Evolutionary conservation across 2,329 filamentous ascomycete genomes (phyloP), one percentile per base, ranked within the genome.

Genomic region (Thermoascus crustaceus): DNA sequence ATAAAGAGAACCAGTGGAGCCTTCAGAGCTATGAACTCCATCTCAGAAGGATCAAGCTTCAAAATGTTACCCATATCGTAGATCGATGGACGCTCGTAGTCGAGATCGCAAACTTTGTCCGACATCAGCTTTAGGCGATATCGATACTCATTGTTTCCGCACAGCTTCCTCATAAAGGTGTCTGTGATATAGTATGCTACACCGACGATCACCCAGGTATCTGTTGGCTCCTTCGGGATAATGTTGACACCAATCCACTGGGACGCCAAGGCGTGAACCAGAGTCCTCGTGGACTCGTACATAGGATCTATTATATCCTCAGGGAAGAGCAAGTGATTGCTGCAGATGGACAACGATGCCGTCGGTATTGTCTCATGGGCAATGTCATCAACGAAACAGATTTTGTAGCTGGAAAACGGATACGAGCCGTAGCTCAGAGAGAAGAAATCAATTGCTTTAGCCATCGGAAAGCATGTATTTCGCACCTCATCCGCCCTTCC

Each of bases 221-320:
- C 91, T 34, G 73, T 72, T 11, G 80, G 76, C 25, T 82, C 78
- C 53, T 87, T 85, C 0, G 91, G 82, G 31, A 94, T 81, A 46
- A 98, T 84, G 53, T 88, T 88, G 44, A 98, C 82, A 10, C 91
- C 91, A 45, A 91, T 85, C 83, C 89, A 98, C 57, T 98, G 91
- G 40, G 80, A 85, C 7, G 91, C 85, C 31, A 96, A 69, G 1
- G 87, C 80, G 55, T 91, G 82, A 6, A 93, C 81, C 13, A 98
- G 67, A 35, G 76, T 79, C 41, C 87, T 76, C 3, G 86, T 93
- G 7, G 83, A 82, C 19, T 85, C 78, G 47, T 91, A 78, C 49
- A 94, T 79, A 0, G 80, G 80, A 50, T 98, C 89, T 48, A 94
- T 80, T 22, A 96, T 77, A 20, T 85, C 80, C 44, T 86, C 79